These are phyloP conservation scores for Cladosporium sp. DNA, from an alignment of 2,329 filamentous ascomycete species.

Conservation along the genomic window DNA sequence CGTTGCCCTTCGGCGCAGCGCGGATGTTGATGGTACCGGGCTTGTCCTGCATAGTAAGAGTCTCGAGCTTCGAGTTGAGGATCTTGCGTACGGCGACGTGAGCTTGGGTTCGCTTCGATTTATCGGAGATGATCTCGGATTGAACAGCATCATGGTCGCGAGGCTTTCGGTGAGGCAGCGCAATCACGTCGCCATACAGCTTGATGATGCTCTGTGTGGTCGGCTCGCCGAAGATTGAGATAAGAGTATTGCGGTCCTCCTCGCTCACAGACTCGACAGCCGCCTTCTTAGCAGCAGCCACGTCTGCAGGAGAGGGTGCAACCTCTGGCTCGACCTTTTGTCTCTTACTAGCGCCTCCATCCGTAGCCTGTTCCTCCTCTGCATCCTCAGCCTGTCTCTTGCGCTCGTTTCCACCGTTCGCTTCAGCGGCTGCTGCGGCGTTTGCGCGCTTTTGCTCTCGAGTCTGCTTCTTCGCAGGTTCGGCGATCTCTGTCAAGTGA, in stretches of 20 bases:
- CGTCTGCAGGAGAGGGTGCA: slow-evolving; percentile 5
- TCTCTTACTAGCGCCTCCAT: slow-evolving; percentile 16
- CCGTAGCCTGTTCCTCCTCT: slow-evolving; percentile 5
- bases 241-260: slow-evolving; percentile 22
- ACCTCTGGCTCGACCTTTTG: slow-evolving; percentile 17
- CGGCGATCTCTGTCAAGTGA: slow-evolving; percentile 57
- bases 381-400: slow-evolving; percentile 12
- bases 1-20: slow-evolving; percentile 31
- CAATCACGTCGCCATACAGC: slow-evolving; percentile 53
- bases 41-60: slow-evolving; percentile 68
- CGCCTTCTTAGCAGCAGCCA: slow-evolving; percentile 7
- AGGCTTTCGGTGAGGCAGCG: slow-evolving; percentile 53
- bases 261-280: slow-evolving; percentile 1
- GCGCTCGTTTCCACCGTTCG: background rate
- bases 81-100: slow-evolving; percentile 70
- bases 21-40: slow-evolving; percentile 63
- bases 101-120: slow-evolving; percentile 57
- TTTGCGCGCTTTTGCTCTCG: slow-evolving; percentile 7
- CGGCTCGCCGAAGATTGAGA: slow-evolving; percentile 49
- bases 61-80: slow-evolving; percentile 75
- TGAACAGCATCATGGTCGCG: slow-evolving; percentile 52
- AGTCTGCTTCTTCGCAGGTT: slow-evolving; percentile 16
- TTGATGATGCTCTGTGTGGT: slow-evolving; percentile 48
- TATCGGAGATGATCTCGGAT: slow-evolving; percentile 55
- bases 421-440: slow-evolving; percentile 1